Evolutionary conservation across 2,329 filamentous ascomycete genomes (phyloP), one percentile per base, ranked within the genome.

Genomic region (Penicillium expansum): DNA sequence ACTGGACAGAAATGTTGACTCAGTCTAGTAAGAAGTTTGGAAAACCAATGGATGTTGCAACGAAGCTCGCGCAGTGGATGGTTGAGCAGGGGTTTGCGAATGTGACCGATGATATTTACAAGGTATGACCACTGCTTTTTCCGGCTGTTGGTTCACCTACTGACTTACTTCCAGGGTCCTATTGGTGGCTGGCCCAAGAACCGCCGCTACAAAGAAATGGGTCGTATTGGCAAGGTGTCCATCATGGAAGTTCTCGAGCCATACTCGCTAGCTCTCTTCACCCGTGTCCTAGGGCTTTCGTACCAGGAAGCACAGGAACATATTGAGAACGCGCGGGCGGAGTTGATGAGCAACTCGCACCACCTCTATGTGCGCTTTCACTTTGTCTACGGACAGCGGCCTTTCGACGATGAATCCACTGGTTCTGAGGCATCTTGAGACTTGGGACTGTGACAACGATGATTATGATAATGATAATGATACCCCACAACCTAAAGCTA

Each of bases 221-320:
- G 73, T 13, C 63, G 68, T 16, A 62, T 71, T n/a, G 67, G 67
- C 45, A 69, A 69, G 60, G 43, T 67, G 10, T 60, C 67, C 2
- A 45, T 73, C 27, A 58, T 68, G 16, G 71, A 75, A 42, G 65
- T 69, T 3, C 61, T 75, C 27, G 72, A 74, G 57, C 71, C 73
- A n/a, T 75, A 74, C 56, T 69, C 70, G 4, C 62, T 76, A 14
- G 74, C 73, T 4, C 65, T 76, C 10, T 75, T 74, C 51, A 76
- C 74, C 6, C 65, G 73, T 6, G 65, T 75, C 1, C 60, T 75
- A 11, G 73, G 73, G 1, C 70, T 67, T 58, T 54, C 65, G 0
- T 68, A 61, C 13, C 71, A 73, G 33, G 67, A 74, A 14, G 67
- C 71, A 7, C 66, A 67, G 33, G 63, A 64, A 18, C 68, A 65